These are phyloP conservation scores for Dendrobium officinale DNA, from an alignment of 106 monocot genomes.

Conservation along the genomic window DNA sequence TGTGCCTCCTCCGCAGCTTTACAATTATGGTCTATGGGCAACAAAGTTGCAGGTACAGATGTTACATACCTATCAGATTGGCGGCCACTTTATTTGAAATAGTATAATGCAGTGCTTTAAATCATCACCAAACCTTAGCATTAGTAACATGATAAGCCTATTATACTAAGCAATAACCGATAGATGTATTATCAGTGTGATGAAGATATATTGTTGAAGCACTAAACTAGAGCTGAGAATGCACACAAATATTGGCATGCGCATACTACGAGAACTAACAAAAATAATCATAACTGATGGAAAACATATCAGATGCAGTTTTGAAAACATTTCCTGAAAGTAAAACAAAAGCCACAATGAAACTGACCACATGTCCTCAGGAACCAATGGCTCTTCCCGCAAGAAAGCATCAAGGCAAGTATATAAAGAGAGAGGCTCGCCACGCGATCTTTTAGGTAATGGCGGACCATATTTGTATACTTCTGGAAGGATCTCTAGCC, in stretches of 20 bases:
- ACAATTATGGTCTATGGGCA: not conserved
- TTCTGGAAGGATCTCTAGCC: conserved; percentile 82
- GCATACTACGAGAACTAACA: not conserved
- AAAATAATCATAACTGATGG: not conserved
- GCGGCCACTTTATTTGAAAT: not conserved
- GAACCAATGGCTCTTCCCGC: conserved; percentile 90
- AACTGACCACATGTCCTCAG: conserved; percentile 99
- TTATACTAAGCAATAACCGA: not conserved
- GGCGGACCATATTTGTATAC: conserved; percentile 79
- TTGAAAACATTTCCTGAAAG: not conserved
- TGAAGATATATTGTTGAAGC: not conserved
- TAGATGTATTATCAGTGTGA: not conserved
- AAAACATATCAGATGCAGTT: not conserved
- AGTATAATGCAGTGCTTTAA: not conserved
- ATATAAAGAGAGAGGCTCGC: conserved; percentile 89
- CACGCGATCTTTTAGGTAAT: conserved; percentile 68
- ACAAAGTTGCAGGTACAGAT: not conserved
- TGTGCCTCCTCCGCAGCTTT: not conserved
- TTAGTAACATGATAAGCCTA: not conserved
- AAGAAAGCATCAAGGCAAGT: conserved; percentile 97
- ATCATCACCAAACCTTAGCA: not conserved
- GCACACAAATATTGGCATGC: not conserved
- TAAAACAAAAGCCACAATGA: not conserved
- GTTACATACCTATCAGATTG: not conserved
- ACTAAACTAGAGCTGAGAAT: not conserved